Evolutionary conservation across 2,329 filamentous ascomycete species (phyloP), one percentile per base, ranked within the genome.

Genomic region (Fusarium clavum): DNA sequence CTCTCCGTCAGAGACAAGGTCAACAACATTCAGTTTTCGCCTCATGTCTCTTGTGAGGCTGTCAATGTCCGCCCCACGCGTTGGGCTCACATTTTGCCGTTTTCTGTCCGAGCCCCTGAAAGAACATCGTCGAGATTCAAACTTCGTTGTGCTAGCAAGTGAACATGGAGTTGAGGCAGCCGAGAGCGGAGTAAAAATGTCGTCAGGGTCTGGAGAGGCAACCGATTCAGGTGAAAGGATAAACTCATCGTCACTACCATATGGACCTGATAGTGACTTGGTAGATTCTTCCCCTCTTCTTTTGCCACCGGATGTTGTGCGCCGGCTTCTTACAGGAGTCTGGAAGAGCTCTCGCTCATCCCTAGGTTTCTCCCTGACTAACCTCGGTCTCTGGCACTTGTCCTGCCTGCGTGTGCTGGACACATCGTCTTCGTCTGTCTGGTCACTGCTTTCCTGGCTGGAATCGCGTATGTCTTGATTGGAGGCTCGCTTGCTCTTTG

Each of bases 111-210:
- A 51, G 14, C 8, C 22, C 2, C 40, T 32, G 24, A 20, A 38
- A 14, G 29, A 44, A 24, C n/a, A 30, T 7, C 22, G 38, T 4
- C 34, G 20, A 20, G 27, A 22, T 18, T 46, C 25, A 6, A 48
- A 46, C 13, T 25, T 43, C 10, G 16, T 11, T 6, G 32, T 46
- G 27, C 45, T 53, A 12, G 13, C 18, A 20, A 58, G 13, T 40
- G 67, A 67, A 16, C 22, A 22, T 24, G 62, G 67, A 6, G 67
- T 71, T 8, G 43, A 59, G 9, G 22, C 29, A 41, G 32, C 8
- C 16, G 46, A 64, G 7, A 30, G 5, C 3, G 58, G 58, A 24
- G 58, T 64, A 6, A 70, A 70, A 12, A 70, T 5, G 12, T 71
- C 58, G 30, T 44, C 54, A 14, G 40, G n/a, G 12, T 20, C 44